phyloP scores from a whole-genome alignment of 805 yeast genomes.

The Myxozyma monticola region DNA sequence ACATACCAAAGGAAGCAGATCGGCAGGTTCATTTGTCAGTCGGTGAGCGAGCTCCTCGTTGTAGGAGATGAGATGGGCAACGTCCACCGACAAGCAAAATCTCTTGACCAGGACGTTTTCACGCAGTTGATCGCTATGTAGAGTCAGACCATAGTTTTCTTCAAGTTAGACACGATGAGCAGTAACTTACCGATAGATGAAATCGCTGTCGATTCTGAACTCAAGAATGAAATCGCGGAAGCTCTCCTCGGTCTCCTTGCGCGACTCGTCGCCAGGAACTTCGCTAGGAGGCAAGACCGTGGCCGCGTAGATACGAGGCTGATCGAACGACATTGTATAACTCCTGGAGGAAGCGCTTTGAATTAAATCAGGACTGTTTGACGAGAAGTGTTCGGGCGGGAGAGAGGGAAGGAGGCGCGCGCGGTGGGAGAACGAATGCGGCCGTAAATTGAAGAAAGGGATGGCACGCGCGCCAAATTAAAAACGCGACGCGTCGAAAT shows the following conservation, averaged over 20 bases:
- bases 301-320: conserved; percentile 40
- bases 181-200: conserved; percentile 54
- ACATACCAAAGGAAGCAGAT: conserved; percentile 28
- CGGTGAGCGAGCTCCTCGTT: conserved; percentile 87
- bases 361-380: too few species aligned
- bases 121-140: conserved; percentile 73
- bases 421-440: neutral
- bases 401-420: neutral
- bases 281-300: conserved; percentile 41
- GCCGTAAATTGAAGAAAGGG: conserved; percentile 4
- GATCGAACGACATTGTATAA: conserved; percentile 44
- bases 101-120: conserved; percentile 79
- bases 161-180: neutral
- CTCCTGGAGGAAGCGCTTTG: too few species aligned
- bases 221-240: conserved; percentile 81
- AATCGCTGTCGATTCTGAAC: conserved; percentile 78
- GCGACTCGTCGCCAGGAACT: conserved; percentile 54
- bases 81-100: conserved; percentile 69
- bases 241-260: conserved; percentile 38
- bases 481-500: conserved; percentile 1
- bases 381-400: neutral
- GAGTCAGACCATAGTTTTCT: neutral
- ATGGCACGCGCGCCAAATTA: too few species aligned
- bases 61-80: conserved; percentile 82
- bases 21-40: conserved; percentile 74